Evolutionary conservation across 2,329 filamentous ascomycete genomes (phyloP), one percentile per base, ranked within the genome.

Genomic region (Trichoderma asperellum): DNA sequence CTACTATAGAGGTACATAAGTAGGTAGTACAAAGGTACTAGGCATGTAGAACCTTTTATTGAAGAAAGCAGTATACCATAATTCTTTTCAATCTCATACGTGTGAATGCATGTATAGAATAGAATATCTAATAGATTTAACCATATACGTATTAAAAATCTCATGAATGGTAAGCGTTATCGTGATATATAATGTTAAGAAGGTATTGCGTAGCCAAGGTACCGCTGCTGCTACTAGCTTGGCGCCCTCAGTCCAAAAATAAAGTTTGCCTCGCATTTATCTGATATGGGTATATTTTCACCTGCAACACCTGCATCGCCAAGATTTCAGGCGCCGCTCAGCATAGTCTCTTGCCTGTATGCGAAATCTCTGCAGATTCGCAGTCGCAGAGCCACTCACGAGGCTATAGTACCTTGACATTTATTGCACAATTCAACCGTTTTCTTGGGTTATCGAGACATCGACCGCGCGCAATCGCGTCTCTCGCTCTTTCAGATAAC

Each of bases 401-500:
- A 5, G n/a, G 21, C 35, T 11, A 32, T 14, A 27, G 2, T n/a
- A 37, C 21, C 24, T 27, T 34, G 34, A 8, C 34, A 11, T 29
- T 2, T 7, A n/a, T 34, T 21, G 32, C 60, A 7, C 34, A 18
- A 8, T n/a, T 53, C 18, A 55, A 52, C 5, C 7, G 5, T 34
- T 21, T 55, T 10, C 8, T 2, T 16, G 21, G n/a, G 21, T 32
- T 27, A n/a, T 16, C 49, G 16, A 18, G n/a, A 10, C 7, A 16
- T 40, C 43, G 34, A 35, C 60, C 34, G 34, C 60, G 60, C 60
- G 47, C 37, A 40, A 52, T 55, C 62, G 34, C 62, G 52, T 57
- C 52, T 24, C 27, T 29, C 24, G 8, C 34, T 35, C n/a, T 21
- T 66, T 35, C n/a, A 49, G 18, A 24, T 24, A 49, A 49, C 7